Conservation (phyloP, 108 stramenopile species). For the Epipyxis sp. region DNA sequence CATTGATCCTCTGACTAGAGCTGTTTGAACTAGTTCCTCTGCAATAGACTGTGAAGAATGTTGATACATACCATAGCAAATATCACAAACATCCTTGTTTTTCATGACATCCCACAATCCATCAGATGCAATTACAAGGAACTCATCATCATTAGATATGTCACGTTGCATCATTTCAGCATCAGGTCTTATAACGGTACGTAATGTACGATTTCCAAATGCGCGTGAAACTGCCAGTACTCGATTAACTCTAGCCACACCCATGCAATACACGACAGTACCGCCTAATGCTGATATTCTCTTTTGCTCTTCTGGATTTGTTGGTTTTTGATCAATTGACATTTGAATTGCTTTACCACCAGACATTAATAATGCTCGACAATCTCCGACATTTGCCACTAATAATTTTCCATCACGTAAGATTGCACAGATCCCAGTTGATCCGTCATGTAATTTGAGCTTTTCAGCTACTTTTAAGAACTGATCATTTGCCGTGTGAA, state of each 20-base stretch:
- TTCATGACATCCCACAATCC: conserved; percentile 54
- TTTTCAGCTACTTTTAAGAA: conserved; percentile 25
- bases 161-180: conserved; percentile 32
- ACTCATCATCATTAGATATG: conserved; percentile 34
- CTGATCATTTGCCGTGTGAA: conserved; percentile 22
- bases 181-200: conserved; percentile 24
- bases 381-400: conserved; percentile 53
- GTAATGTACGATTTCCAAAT: conserved; percentile 45
- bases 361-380: conserved; percentile 42
- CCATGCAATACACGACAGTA: conserved; percentile 35
- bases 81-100: conserved; percentile 36
- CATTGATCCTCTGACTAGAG: conserved; percentile 44
- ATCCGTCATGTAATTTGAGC: conserved; percentile 39
- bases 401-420: conserved; percentile 2
- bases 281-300: conserved; percentile 44
- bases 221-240: conserved; percentile 52
- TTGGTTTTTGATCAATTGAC: conserved; percentile 52
- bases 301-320: conserved; percentile 40
- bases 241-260: conserved; percentile 51
- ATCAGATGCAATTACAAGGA: conserved; percentile 47
- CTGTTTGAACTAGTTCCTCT: conserved; percentile 45
- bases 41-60: conserved; percentile 25
- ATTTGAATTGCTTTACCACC: conserved; percentile 25
- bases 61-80: not conserved
- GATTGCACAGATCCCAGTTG: conserved; percentile 45